A percentile compares a stretch with the other conserved stretches of the same genome.
Evolutionary conservation across 768 basidiomycete species (phyloP).

Genomic region (Lepiota brunneoincarnata): DNA sequence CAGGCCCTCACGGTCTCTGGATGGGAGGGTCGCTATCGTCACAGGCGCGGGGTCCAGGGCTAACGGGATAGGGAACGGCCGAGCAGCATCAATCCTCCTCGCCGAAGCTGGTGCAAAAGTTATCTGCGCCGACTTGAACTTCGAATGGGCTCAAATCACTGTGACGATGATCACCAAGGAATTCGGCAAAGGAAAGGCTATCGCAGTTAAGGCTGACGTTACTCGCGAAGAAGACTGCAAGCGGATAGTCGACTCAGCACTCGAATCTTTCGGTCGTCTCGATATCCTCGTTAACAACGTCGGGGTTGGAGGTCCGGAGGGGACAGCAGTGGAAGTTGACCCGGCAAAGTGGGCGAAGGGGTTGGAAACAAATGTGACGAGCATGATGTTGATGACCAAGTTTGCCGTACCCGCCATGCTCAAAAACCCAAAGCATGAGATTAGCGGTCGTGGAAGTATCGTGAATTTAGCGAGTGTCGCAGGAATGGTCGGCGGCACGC

Average conservation of each 20-base stretch:
- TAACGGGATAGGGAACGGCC: constrained; percentile 39
- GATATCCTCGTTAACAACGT: constrained; percentile 44
- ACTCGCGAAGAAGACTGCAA: constrained; percentile 33
- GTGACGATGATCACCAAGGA: constrained; percentile 36
- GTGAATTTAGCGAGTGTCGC: constrained; percentile 40
- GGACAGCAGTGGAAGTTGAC: constrained; percentile 38
- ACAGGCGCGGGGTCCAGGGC: constrained; percentile 40
- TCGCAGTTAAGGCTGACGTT: constrained; percentile 34
- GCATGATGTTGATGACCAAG: constrained; percentile 43
- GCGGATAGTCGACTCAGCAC: constrained; percentile 29
- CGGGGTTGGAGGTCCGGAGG: constrained; percentile 35
- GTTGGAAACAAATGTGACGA: constrained; percentile 36
- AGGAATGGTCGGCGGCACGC: constrained; percentile 35
- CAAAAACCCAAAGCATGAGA: constrained; percentile 24
- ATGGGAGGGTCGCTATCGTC: constrained; percentile 36
- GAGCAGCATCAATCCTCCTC: constrained; percentile 38
- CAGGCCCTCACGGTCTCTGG: constrained; percentile 30
- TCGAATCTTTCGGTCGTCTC: constrained; percentile 34
- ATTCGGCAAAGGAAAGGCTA: constrained; percentile 30
- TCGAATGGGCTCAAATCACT: constrained; percentile 34
- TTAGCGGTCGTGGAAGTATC: constrained; percentile 35
- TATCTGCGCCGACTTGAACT: constrained; percentile 34
- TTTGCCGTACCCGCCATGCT: constrained; percentile 43
- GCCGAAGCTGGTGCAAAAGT: constrained; percentile 39
- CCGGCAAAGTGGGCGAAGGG: constrained; percentile 31